Conservation (phyloP, 1,284 basidiomycete species). For the Uromyces viciae-fabae region DNA sequence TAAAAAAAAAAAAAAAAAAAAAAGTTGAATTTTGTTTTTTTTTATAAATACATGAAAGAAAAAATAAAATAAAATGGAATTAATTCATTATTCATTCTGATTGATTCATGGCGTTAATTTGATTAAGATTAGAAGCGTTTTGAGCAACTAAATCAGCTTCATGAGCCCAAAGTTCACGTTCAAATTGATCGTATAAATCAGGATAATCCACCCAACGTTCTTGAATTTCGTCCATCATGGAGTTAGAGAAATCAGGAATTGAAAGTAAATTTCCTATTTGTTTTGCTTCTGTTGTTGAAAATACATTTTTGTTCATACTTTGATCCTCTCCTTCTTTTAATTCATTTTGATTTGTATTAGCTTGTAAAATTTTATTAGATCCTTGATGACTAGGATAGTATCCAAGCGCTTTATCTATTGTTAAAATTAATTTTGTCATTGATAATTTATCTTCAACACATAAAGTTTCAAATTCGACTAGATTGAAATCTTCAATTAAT, state of each 20-base stretch:
- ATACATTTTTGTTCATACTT: no score
- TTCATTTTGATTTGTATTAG: constrained; percentile 53
- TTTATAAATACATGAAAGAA: no score
- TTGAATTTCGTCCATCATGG: constrained; percentile 62
- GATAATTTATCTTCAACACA: constrained; percentile 91
- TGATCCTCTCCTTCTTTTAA: constrained; percentile 61
- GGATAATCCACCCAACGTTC: constrained; percentile 50
- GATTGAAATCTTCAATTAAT: constrained; percentile 85
- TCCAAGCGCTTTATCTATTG: constrained; percentile 81
- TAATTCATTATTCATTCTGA: no score
- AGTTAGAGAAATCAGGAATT: no score
- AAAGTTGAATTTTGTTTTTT: no score
- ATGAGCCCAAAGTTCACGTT: constrained; percentile 36
- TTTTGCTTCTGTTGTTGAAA: constrained; percentile 67
- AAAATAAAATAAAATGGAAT: no score
- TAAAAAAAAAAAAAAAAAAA: no score
- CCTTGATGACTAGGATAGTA: constrained; percentile 71
- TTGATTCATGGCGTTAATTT: constrained; percentile 17
- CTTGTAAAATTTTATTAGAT: not conserved
- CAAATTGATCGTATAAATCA: constrained; percentile 12
- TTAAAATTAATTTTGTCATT: constrained; percentile 77
- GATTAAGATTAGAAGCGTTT: constrained; percentile 16
- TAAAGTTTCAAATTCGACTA: constrained; percentile 94
- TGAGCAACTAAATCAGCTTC: constrained; percentile 27
- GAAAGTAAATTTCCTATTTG: constrained; percentile 61